A percentile compares a stretch with the other conserved stretches of the same genome.
phyloP scores from a whole-genome alignment of 257 asterid genomes.

The Cruciata laevipes region DNA sequence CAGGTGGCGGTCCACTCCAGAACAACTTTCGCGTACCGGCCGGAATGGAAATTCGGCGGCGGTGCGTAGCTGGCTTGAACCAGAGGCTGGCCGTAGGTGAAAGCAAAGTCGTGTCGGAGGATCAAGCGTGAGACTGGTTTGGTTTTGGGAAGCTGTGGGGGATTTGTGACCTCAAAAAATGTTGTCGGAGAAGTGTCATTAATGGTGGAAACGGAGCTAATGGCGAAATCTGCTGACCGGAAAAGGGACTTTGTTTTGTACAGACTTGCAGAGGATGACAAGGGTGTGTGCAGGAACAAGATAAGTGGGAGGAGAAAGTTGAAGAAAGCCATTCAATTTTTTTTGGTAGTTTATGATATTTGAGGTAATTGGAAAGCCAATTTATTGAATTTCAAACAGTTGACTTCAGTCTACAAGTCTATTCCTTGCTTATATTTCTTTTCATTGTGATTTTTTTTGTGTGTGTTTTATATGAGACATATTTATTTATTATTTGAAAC shows the following conservation, averaged over 20 bases:
- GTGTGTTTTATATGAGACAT: no score
- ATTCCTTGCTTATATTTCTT: no score
- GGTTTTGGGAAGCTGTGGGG: constrained; percentile 43
- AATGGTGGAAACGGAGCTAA: neutral
- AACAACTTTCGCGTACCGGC: constrained; percentile 37
- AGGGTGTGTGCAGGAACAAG: constrained; percentile 17
- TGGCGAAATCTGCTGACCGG: constrained; percentile 16
- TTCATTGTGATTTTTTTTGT: no score
- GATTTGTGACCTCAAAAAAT: constrained; percentile 52
- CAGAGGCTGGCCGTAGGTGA: constrained; percentile 49
- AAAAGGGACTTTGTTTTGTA: constrained; percentile 15
- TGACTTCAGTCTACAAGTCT: no score
- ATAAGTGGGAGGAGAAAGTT: constrained; percentile 14
- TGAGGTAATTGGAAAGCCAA: neutral
- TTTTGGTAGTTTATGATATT: neutral
- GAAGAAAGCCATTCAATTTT: constrained; percentile 5
- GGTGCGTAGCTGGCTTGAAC: constrained; percentile 38
- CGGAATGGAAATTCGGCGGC: constrained; percentile 40
- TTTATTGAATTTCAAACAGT: neutral
- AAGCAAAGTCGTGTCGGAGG: constrained; percentile 51
- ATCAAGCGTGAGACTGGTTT: constrained; percentile 35
- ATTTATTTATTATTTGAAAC: no score
- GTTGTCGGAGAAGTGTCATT: constrained; percentile 24
- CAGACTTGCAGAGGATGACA: constrained; percentile 20
- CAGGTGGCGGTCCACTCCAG: constrained; percentile 61